Conservation (phyloP, 306 rosid genomes). For the Erythrophleum fordii region DNA sequence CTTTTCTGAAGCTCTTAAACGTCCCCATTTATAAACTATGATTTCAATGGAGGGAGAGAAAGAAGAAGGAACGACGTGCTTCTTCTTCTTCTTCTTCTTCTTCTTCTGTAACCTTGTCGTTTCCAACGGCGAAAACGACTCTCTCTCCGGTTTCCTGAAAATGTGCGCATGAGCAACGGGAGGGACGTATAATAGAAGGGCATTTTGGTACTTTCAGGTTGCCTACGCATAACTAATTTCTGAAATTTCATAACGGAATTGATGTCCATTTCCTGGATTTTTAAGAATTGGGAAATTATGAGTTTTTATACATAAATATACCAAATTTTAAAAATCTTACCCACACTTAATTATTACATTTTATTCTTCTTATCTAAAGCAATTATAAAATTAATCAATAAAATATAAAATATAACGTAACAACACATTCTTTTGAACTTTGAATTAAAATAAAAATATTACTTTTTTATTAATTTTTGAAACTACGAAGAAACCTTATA, state of each 20-base stretch:
- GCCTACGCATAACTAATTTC: conserved; percentile 23
- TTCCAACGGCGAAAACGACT: conserved; percentile 49
- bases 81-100: conserved; percentile 20
- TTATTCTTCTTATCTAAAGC: too few relatives aligned
- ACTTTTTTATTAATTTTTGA: too few relatives aligned
- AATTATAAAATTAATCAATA: too few relatives aligned
- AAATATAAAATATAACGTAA: too few relatives aligned
- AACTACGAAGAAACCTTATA: too few relatives aligned
- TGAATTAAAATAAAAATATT: too few relatives aligned
- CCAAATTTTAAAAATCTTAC: too few relatives aligned
- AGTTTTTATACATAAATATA: too few relatives aligned
- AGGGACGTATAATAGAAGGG: background rate
- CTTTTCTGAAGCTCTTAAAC: conserved; percentile 84
- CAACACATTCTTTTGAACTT: too few relatives aligned
- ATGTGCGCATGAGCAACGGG: conserved; percentile 45
- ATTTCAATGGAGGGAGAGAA: conserved; percentile 42
- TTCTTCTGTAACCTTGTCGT: conserved; percentile 44
- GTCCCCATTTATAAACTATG: conserved; percentile 67
- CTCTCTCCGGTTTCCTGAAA: conserved; percentile 46
- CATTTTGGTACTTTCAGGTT: conserved; percentile 34
- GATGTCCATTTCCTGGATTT: conserved; percentile 19
- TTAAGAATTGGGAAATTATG: conserved; percentile 21
- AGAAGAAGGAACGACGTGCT: conserved; percentile 48
- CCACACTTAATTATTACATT: too few relatives aligned
- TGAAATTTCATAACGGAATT: conserved; percentile 41